Conservation (phyloP, 495 filamentous ascomycete species). For the Astrothelium subdiscretum region DNA sequence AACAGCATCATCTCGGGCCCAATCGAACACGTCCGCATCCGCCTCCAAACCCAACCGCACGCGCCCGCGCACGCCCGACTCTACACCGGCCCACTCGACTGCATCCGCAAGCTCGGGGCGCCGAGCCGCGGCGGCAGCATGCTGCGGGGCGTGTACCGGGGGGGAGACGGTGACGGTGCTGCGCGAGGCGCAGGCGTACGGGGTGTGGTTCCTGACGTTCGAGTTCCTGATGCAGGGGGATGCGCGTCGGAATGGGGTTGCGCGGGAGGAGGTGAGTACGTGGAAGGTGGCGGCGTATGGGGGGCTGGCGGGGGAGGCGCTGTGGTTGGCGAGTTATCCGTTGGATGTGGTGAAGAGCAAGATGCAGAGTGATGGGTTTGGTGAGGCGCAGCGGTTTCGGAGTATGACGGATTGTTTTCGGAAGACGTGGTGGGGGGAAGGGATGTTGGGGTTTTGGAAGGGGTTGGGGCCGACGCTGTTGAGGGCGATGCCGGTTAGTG, state of each 20-base stretch:
- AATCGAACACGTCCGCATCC: conserved; percentile 95
- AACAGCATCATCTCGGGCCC: conserved; percentile 82
- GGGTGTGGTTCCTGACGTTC: conserved; percentile 86
- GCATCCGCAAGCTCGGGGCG: conserved; percentile 67
- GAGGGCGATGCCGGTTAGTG: conserved; percentile 94
- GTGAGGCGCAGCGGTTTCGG: conserved; percentile 51
- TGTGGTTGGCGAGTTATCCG: conserved; percentile 89
- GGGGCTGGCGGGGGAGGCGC: conserved; percentile 81
- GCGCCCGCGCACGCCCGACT: conserved; percentile 53
- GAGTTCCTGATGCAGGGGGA: conserved; percentile 94
- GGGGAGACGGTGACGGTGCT: conserved; percentile 73
- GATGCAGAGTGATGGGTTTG: conserved; percentile 96
- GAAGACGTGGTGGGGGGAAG: conserved; percentile 69
- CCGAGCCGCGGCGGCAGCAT: conserved; percentile 54
- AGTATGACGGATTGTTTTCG: conserved; percentile 83
- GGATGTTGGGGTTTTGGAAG: conserved; percentile 84
- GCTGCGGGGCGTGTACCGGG: conserved; percentile 68
- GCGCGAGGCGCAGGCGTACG: conserved; percentile 90
- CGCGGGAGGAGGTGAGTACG: conserved; percentile 62
- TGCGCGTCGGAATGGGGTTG: conserved; percentile 58
- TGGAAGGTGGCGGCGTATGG: conserved; percentile 87
- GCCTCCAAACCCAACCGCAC: conserved; percentile 95
- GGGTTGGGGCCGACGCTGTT: conserved; percentile 86
- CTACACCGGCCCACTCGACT: conserved; percentile 80
- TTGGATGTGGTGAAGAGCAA: conserved; percentile 98